A percentile compares a stretch with the other conserved stretches of the same genome.
These are phyloP conservation scores for Pisolithus tinctorius DNA, from an alignment of 768 basidiomycete genomes.

Conservation along the genomic window DNA sequence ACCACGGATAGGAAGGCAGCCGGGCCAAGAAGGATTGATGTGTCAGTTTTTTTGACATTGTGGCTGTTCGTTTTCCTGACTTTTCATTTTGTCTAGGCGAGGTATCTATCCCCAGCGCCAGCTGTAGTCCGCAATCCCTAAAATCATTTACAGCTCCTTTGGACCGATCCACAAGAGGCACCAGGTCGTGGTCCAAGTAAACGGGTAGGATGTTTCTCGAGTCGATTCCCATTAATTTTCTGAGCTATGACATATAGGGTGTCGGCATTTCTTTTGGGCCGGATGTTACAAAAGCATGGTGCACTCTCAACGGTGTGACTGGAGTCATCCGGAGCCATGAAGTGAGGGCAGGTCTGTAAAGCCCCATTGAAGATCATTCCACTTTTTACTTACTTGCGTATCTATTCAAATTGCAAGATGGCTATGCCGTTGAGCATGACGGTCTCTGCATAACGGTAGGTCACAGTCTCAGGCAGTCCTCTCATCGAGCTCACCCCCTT, in stretches of 20 bases:
- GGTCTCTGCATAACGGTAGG: slow-evolving; percentile 89
- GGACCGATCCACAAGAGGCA: slow-evolving; percentile 91
- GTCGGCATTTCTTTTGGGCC: slow-evolving; percentile 96
- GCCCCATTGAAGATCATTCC: not conserved
- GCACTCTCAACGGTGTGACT: slow-evolving; percentile 76
- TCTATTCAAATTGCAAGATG: slow-evolving; percentile 41
- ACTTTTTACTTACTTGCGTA: not conserved
- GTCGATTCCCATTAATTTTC: slow-evolving; percentile 5
- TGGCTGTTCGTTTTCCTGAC: slow-evolving; percentile 7
- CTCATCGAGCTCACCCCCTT: slow-evolving; percentile 8
- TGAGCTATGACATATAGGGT: slow-evolving; percentile 45
- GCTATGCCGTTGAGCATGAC: slow-evolving; percentile 92
- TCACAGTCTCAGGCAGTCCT: not conserved
- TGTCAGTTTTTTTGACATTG: slow-evolving; percentile 42
- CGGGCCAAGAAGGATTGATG: slow-evolving; percentile 93
- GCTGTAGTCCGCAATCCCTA: not conserved
- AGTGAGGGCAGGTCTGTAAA: slow-evolving; percentile 73
- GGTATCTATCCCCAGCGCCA: slow-evolving; percentile 32
- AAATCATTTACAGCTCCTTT: slow-evolving; percentile 55
- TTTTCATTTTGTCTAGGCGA: slow-evolving; percentile 41
- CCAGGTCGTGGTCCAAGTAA: slow-evolving; percentile 94
- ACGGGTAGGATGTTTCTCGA: slow-evolving; percentile 50
- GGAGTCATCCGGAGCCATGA: slow-evolving; percentile 94
- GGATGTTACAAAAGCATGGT: slow-evolving; percentile 88
- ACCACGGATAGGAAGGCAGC: slow-evolving; percentile 81